phyloP scores from a whole-genome alignment of 1,284 basidiomycete species.

The Volvariella volvacea region DNA sequence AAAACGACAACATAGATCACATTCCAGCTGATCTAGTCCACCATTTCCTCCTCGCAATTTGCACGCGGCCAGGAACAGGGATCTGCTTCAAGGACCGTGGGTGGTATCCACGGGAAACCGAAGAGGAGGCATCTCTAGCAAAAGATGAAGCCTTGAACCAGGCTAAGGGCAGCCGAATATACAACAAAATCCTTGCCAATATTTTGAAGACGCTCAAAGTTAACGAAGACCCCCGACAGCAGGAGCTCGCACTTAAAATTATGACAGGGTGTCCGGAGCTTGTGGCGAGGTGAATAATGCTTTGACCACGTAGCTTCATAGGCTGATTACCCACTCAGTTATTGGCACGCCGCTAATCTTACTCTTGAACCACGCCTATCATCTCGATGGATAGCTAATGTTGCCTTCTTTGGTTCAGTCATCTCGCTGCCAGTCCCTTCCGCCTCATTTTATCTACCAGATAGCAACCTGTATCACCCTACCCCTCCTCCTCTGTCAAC shows the following conservation, averaged over 20 bases:
- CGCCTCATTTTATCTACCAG: conserved; percentile 49
- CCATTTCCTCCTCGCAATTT: conserved; percentile 86
- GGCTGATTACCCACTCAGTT: conserved; percentile 35
- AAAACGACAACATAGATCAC: conserved; percentile 44
- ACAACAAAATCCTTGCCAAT: conserved; percentile 83
- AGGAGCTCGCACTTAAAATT: conserved; percentile 78
- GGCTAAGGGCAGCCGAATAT: conserved; percentile 42
- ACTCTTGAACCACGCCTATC: conserved; percentile 84
- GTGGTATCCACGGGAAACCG: conserved; percentile 77
- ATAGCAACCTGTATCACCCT: conserved; percentile 44
- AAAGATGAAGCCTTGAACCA: conserved; percentile 21
- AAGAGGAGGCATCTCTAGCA: conserved; percentile 26
- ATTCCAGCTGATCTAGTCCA: conserved; percentile 77
- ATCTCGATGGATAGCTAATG: conserved; percentile 85
- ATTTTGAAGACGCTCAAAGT: conserved; percentile 70
- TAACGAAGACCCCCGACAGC: conserved; percentile 81
- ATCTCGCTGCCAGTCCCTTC: conserved; percentile 72
- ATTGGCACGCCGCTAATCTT: conserved; percentile 70
- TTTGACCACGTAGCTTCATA: conserved; percentile 2
- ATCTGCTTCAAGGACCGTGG: conserved; percentile 87
- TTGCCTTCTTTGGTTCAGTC: conserved; percentile 74
- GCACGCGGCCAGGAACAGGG: conserved; percentile 76
- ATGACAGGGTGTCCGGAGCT: conserved; percentile 82
- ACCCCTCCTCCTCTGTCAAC: conserved; percentile 64
- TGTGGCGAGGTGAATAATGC: conserved; percentile 56